Percentiles rank a stretch among this genome's conserved stretches.
Conservation (phyloP, 179 eudicot genomes). For the Gypsophila paniculata region DNA sequence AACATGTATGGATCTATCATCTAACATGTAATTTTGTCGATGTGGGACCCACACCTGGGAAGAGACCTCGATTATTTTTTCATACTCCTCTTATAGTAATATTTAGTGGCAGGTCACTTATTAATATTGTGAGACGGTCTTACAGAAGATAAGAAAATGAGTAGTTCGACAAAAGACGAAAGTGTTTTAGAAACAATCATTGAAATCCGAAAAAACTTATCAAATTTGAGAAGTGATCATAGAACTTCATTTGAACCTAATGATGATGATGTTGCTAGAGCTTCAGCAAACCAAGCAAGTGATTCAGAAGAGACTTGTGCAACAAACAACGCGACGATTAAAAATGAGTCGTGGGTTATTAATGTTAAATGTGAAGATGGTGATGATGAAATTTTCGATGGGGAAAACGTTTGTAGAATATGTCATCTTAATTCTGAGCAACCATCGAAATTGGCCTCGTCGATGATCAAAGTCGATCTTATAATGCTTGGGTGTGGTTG, state of each 20-base stretch:
- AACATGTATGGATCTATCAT: too few relatives aligned
- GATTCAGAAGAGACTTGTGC: conserved; percentile 19
- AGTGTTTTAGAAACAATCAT: conserved; percentile 20
- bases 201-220: conserved; percentile 18
- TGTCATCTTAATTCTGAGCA: conserved; percentile 36
- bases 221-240: conserved; percentile 15
- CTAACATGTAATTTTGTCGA: too few relatives aligned
- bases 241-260: conserved; percentile 9
- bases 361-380: conserved; percentile 24
- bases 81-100: too few relatives aligned
- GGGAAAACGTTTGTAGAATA: conserved; percentile 34
- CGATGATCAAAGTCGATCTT: conserved; percentile 21
- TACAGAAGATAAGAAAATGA: conserved; percentile 8
- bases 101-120: too few relatives aligned
- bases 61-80: too few relatives aligned
- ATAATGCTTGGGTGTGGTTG: conserved; percentile 38
- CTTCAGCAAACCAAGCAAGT: conserved; percentile 19
- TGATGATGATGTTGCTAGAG: conserved; percentile 13
- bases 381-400: conserved; percentile 21
- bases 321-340: not conserved
- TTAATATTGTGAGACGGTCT: too few relatives aligned
- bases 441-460: conserved; percentile 15
- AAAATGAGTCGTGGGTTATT: conserved; percentile 26
- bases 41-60: too few relatives aligned
- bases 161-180: conserved; percentile 11